Base-by-base conservation (phyloP, 306 rosid species). In the Trifolium pratense region DNA sequence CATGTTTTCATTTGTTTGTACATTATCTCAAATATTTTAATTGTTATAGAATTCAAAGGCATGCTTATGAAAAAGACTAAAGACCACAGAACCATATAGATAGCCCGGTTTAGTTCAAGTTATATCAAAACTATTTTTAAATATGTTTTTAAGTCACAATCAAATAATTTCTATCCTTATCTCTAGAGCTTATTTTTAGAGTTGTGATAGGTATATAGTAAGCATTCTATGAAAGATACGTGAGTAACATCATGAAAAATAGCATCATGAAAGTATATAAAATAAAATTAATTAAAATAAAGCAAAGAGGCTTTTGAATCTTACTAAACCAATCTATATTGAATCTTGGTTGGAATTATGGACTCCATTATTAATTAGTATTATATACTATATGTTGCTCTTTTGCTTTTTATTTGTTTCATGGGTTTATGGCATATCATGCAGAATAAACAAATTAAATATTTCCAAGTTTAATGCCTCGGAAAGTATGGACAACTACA, bases 381-480 rank as follows among this genome's bases (percentile, higher is more conserved):
- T 43, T 43, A 12, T 2, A 8, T 5, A 20, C n/a, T 9, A 42
- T 58, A 73, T n/a, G 51, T 55, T 51, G 34, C 18, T 56, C 62
- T 69, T 63, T 17, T 66, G 48, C 70, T 66, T 78, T 71, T 67
- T 62, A 57, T 75, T 84, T 81, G 75, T 75, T 76, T 75, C 82
- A 20, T 74, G 34, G 43, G 13, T 34, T 78, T 68, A 48, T 66
- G 66, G 71, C 57, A 79, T 69, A 74, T 55, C 76, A 68, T 70
- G 78, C 78, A 71, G 68, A 70, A 78, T 78, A 52, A 80, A 66
- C 75, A 70, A 83, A 43, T 75, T 73, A 70, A 83, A 43, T 75
- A 71, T 68, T 72, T 80, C 75, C 53, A 80, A 76, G 75, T 31
- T 82, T 66, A 45, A 83, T 87, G 91, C 87, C 78, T 78, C 78